These are phyloP conservation scores for Claviceps paspali DNA, from an alignment of 2,329 filamentous ascomycete genomes.

Conservation along the genomic window DNA sequence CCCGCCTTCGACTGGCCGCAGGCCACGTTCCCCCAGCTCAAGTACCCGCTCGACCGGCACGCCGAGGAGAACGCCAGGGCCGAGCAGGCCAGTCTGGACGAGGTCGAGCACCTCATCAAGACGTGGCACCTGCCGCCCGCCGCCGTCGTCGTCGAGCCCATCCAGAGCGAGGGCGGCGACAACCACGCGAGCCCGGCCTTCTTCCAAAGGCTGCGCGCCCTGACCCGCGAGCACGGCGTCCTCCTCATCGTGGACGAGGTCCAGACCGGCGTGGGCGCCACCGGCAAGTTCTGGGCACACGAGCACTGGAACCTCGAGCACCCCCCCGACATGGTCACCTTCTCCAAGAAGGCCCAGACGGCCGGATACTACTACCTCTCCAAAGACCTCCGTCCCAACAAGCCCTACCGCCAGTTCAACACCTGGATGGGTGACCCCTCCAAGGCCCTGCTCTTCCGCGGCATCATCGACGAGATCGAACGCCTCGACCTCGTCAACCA, in stretches of 20 bases:
- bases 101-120: constrained; percentile 69
- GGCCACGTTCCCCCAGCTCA: constrained; percentile 69
- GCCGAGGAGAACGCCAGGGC: constrained; percentile 66
- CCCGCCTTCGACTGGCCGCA: constrained; percentile 92
- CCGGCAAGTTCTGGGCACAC: constrained; percentile 91
- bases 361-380: constrained; percentile 87
- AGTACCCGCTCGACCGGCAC: constrained; percentile 74
- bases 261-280: constrained; percentile 83
- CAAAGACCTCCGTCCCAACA: constrained; percentile 67
- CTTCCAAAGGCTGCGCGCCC: constrained; percentile 67
- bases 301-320: constrained; percentile 76
- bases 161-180: constrained; percentile 88
- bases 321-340: constrained; percentile 87
- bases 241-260: constrained; percentile 90
- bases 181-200: constrained; percentile 82
- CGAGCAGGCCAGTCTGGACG: constrained; percentile 66
- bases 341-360: constrained; percentile 89
- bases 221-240: constrained; percentile 64
- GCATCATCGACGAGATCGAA: constrained; percentile 71
- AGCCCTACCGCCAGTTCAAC: constrained; percentile 93
- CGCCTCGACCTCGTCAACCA: constrained; percentile 61
- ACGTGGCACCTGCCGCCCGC: constrained; percentile 66
- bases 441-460: constrained; percentile 70
- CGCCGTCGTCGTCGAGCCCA: constrained; percentile 74
- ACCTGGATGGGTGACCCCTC: constrained; percentile 94